Percentiles rank a stretch among this genome's conserved stretches.
These are phyloP conservation scores for Pythium dissimile DNA, from an alignment of 352 stramenopile genomes.

Conservation along the genomic window DNA sequence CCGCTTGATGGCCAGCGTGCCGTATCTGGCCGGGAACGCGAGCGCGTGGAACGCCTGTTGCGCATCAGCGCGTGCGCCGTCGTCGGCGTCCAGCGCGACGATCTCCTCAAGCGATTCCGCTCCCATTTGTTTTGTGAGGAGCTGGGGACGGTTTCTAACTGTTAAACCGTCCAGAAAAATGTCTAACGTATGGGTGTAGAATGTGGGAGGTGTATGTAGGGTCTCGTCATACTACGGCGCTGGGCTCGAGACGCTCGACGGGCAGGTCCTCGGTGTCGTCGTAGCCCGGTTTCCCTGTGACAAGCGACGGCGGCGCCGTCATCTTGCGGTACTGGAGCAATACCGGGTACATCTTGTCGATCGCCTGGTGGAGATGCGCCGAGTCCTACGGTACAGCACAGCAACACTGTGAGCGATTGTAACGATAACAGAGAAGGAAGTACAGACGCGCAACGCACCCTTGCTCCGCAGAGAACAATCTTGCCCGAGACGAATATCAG, in stretches of 20 bases:
- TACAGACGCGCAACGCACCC: constrained; percentile 22
- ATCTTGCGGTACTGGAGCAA: constrained; percentile 68
- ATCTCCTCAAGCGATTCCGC: constrained; percentile 41
- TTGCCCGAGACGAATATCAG: constrained; percentile 99
- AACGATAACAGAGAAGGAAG: background rate
- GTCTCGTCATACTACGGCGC: constrained; percentile 50
- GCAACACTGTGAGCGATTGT: background rate
- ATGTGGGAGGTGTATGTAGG: too few relatives aligned
- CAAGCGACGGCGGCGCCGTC: constrained; percentile 63
- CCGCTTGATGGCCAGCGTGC: constrained; percentile 64
- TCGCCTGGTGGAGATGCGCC: constrained; percentile 47
- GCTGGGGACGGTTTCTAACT: constrained; percentile 8
- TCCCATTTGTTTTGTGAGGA: background rate
- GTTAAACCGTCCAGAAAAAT: too few relatives aligned
- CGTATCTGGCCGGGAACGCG: constrained; percentile 57
- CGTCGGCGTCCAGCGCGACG: constrained; percentile 24
- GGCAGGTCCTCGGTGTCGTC: constrained; percentile 55
- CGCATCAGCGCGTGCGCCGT: constrained; percentile 29
- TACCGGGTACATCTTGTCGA: constrained; percentile 76
- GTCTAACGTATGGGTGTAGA: too few relatives aligned
- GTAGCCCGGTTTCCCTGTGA: constrained; percentile 65
- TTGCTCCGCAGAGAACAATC: constrained; percentile 91
- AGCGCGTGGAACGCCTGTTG: constrained; percentile 72
- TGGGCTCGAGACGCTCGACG: constrained; percentile 57
- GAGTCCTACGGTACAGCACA: constrained; percentile 20